Evolutionary conservation across 1,284 basidiomycete species (phyloP).

Genomic region (Tilletia caries): DNA sequence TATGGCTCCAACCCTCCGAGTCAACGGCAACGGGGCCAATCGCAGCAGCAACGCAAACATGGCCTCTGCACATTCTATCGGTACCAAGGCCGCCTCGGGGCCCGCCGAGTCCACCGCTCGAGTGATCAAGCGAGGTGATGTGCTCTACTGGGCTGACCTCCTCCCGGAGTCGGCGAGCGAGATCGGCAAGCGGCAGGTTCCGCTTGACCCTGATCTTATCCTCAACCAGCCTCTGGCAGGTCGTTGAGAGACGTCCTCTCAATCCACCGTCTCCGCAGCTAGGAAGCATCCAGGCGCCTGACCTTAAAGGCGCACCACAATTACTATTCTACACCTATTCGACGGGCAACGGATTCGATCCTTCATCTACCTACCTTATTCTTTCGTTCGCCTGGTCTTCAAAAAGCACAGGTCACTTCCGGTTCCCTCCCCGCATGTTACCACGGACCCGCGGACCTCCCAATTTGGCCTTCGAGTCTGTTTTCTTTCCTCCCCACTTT

Average conservation of each 20-base stretch:
- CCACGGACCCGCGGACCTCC: too few species aligned
- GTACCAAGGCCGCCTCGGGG: not conserved
- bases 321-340: conserved; percentile 1
- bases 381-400: too few species aligned
- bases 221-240: conserved; percentile 37
- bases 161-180: conserved; percentile 47
- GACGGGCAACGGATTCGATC: too few species aligned
- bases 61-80: not conserved
- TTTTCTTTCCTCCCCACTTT: too few species aligned
- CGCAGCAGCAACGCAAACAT: not conserved
- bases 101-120: conserved; percentile 17
- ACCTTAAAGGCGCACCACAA: too few species aligned
- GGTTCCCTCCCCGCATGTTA: too few species aligned
- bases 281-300: too few species aligned
- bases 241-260: conserved; percentile 21
- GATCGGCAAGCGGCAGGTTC: conserved; percentile 62
- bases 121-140: conserved; percentile 64
- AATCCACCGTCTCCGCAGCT: not conserved
- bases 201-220: conserved; percentile 40
- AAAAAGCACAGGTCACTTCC: too few species aligned
- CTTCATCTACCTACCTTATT: too few species aligned
- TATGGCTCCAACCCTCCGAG: not conserved
- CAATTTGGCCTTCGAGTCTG: too few species aligned
- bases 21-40: not conserved
- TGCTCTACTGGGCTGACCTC: conserved; percentile 76